Conservation (phyloP, 306 rosid species). For the Leucaena leucocephala region DNA sequence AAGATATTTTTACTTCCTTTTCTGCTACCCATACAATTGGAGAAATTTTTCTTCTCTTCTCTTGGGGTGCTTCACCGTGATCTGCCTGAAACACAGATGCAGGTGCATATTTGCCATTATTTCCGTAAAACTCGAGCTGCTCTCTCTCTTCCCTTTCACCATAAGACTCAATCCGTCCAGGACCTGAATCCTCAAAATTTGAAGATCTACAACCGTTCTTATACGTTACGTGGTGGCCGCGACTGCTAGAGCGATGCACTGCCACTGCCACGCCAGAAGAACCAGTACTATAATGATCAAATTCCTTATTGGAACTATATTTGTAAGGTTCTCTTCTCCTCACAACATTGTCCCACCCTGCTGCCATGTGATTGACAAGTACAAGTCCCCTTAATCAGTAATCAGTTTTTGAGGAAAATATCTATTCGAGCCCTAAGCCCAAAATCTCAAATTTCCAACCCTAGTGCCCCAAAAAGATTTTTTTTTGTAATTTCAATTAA, state of each 20-base stretch:
- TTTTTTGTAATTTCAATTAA: conserved; percentile 3
- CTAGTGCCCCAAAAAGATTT: conserved; percentile 29
- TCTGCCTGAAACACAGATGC: not conserved
- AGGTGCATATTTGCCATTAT: not conserved
- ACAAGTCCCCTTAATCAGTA: conserved; percentile 58
- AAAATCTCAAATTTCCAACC: conserved; percentile 35
- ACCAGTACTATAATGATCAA: conserved; percentile 38
- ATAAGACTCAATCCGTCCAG: conserved; percentile 25
- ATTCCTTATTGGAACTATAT: conserved; percentile 39
- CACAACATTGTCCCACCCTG: conserved; percentile 65
- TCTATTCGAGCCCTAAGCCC: conserved; percentile 33
- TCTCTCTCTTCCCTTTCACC: conserved; percentile 41
- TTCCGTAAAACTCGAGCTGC: conserved; percentile 34
- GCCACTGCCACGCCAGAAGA: conserved; percentile 31
- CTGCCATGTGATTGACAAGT: conserved; percentile 77
- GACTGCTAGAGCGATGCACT: not conserved
- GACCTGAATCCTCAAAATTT: not conserved
- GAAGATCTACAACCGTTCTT: conserved; percentile 29
- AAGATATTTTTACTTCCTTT: conserved; percentile 41
- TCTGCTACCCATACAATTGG: conserved; percentile 64
- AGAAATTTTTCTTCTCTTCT: conserved; percentile 76
- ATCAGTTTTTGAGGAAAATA: conserved; percentile 39
- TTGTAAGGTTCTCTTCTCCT: conserved; percentile 51
- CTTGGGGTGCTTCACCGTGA: conserved; percentile 37
- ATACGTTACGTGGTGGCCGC: conserved; percentile 8